These are phyloP conservation scores for Eucalyptus sp. DNA, from an alignment of 345 rosid genomes.

Conservation along the genomic window DNA sequence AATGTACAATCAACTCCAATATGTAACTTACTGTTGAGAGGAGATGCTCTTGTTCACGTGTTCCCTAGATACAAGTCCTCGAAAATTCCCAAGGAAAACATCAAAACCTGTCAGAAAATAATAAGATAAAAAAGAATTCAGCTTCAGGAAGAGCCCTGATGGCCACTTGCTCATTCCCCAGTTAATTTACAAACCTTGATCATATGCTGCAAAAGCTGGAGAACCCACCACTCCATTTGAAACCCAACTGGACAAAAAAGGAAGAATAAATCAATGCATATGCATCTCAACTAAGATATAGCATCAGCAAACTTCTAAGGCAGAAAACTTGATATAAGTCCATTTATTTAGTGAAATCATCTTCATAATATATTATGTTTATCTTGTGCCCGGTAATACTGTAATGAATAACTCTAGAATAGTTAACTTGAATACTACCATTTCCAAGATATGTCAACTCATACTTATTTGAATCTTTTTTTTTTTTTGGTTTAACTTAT, in stretches of 20 bases:
- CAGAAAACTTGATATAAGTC: not conserved
- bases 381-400: not conserved
- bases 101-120: conserved; percentile 20
- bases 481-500: not conserved
- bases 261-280: not conserved
- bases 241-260: conserved; percentile 55
- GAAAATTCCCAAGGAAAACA: conserved; percentile 38
- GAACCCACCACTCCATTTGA: conserved; percentile 95
- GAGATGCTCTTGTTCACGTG: conserved; percentile 29
- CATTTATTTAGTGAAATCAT: not conserved
- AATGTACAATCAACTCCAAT: not conserved
- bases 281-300: not conserved
- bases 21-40: conserved; percentile 14
- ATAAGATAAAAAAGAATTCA: not conserved
- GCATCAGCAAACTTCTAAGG: not conserved
- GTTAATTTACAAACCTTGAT: conserved; percentile 55
- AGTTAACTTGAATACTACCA: not conserved
- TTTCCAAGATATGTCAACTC: not conserved
- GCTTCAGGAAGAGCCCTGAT: not conserved
- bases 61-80: conserved; percentile 37
- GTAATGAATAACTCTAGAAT: not conserved
- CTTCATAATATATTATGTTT: not conserved
- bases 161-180: not conserved
- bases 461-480: not conserved
- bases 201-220: conserved; percentile 98